Percentiles rank a stretch among this genome's conserved stretches.
phyloP scores from a whole-genome alignment of 495 filamentous ascomycete species.

The Hyaloscypha bicolor region DNA sequence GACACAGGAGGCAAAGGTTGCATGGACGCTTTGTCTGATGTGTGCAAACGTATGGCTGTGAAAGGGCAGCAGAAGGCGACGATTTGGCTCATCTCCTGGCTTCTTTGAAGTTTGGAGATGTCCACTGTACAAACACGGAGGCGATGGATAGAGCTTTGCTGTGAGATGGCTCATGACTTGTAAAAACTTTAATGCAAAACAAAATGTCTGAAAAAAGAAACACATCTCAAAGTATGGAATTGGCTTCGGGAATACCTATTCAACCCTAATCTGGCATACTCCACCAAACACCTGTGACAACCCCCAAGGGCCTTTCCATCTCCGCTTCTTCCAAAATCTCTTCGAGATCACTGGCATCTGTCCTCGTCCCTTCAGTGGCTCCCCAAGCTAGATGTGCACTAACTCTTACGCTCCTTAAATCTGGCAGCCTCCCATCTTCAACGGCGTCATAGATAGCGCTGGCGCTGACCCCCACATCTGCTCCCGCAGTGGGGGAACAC shows the following conservation, averaged over 20 bases:
- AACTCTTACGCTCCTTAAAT: slow-evolving; percentile 41
- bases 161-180: neutral
- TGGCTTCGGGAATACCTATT: neutral
- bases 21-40: neutral
- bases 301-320: slow-evolving; percentile 25
- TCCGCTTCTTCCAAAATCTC: slow-evolving; percentile 41
- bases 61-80: neutral
- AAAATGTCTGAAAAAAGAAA: neutral
- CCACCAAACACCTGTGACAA: slow-evolving; percentile 23
- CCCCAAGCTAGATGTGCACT: slow-evolving; percentile 39
- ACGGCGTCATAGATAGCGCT: slow-evolving; percentile 40
- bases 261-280: slow-evolving; percentile 12
- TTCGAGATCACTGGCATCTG: slow-evolving; percentile 38
- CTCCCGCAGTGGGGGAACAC: slow-evolving; percentile 33
- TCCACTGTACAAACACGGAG: too few species aligned
- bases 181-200: neutral
- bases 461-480: slow-evolving; percentile 37
- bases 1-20: neutral
- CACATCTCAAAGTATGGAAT: too few species aligned
- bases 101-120: too few species aligned
- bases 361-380: slow-evolving; percentile 18
- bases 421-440: slow-evolving; percentile 36
- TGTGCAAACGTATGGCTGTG: neutral
- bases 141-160: neutral
- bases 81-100: neutral